These are phyloP conservation scores for Acanthamoeba lenticulata DNA, from an alignment of 208 protist species.

Conservation along the genomic window DNA sequence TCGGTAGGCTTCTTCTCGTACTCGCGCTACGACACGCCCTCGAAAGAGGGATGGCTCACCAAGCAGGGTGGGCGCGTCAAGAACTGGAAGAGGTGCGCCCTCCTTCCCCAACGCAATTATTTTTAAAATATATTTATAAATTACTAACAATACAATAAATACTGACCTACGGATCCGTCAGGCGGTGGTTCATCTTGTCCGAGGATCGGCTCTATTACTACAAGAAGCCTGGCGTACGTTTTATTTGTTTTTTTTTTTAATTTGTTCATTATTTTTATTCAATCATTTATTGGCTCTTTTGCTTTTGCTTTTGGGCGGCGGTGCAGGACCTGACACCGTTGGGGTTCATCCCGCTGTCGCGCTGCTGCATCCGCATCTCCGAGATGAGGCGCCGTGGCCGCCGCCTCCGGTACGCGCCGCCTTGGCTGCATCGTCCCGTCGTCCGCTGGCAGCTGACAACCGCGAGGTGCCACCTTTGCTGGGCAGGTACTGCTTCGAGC, in stretches of 20 bases:
- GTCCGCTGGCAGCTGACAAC: background rate
- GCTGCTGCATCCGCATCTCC: background rate
- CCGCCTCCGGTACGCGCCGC: background rate
- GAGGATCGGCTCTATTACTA: constrained; percentile 51
- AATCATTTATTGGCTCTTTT: background rate
- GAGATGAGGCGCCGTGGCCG: background rate
- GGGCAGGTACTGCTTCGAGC: constrained; percentile 16
- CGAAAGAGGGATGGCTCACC: constrained; percentile 14
- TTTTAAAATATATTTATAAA: no score
- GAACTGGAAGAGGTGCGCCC: background rate
- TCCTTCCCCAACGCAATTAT: no score
- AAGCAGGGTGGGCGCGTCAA: background rate
- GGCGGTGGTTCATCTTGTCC: constrained; percentile 17
- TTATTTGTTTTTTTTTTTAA: background rate
- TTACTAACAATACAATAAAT: no score
- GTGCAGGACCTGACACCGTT: constrained; percentile 9
- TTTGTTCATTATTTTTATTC: background rate
- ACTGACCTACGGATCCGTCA: background rate
- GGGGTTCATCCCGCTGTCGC: constrained; percentile 14
- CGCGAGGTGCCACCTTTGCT: background rate
- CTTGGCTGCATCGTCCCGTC: no score
- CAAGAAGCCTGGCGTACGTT: background rate
- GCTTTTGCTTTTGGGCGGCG: background rate
- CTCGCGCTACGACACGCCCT: background rate
- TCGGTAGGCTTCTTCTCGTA: constrained; percentile 54